phyloP scores from a whole-genome alignment of 148 eudicot species.

The Amaranthus palmeri region DNA sequence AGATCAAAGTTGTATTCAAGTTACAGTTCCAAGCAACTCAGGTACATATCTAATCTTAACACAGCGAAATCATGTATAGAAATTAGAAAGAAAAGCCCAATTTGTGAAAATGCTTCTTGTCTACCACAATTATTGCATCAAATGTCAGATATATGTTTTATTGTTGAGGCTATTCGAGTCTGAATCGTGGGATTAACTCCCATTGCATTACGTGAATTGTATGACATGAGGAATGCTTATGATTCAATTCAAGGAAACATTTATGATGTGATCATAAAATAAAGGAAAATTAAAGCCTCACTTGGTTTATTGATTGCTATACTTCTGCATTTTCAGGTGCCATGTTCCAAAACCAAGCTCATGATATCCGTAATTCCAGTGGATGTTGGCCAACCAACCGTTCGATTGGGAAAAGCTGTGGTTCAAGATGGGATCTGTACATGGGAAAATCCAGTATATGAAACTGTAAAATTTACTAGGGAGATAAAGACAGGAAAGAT shows the following conservation, averaged over 20 bases:
- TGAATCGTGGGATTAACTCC: background rate
- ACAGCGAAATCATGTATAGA: background rate
- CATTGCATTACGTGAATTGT: background rate
- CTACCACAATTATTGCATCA: background rate
- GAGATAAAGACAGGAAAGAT: constrained; percentile 64
- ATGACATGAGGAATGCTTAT: background rate
- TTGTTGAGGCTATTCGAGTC: background rate
- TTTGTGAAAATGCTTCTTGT: background rate
- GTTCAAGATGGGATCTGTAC: constrained; percentile 72
- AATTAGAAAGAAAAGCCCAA: background rate
- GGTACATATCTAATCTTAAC: constrained; percentile 35
- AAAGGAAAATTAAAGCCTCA: background rate
- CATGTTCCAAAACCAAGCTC: constrained; percentile 47
- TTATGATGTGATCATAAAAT: constrained; percentile 3
- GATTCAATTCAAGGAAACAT: background rate
- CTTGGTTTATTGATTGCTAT: constrained; percentile 7
- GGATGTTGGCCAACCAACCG: constrained; percentile 88
- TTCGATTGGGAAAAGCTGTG: constrained; percentile 57
- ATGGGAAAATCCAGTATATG: constrained; percentile 88
- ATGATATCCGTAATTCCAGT: constrained; percentile 76
- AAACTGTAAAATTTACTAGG: constrained; percentile 63
- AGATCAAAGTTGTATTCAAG: constrained; percentile 75
- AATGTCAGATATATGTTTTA: background rate
- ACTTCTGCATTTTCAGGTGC: constrained; percentile 51
- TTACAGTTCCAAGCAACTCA: constrained; percentile 88